These are phyloP conservation scores for Lophiostoma macrostomum DNA, from an alignment of 495 filamentous ascomycete species.

Conservation along the genomic window DNA sequence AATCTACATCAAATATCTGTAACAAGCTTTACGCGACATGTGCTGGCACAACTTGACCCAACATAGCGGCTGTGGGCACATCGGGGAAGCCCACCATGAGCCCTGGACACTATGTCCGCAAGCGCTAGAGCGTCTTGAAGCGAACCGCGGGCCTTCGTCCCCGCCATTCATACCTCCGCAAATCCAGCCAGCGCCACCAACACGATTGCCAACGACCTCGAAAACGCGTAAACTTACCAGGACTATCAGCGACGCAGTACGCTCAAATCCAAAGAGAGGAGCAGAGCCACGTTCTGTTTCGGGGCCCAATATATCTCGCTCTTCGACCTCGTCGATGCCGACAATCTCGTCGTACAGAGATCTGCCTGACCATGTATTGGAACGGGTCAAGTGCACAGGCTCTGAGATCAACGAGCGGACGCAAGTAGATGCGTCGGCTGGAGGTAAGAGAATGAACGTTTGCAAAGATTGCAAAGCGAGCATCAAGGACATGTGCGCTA, in stretches of 20 bases:
- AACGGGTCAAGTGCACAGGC: neutral
- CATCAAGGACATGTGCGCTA: conserved; percentile 13
- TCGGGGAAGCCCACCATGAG: neutral
- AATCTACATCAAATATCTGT: neutral
- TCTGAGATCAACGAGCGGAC: neutral
- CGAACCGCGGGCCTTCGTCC: neutral
- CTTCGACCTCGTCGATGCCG: no score
- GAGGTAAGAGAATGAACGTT: neutral
- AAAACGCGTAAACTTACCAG: no score
- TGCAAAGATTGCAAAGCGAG: conserved; percentile 5
- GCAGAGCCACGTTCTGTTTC: no score
- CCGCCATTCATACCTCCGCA: neutral
- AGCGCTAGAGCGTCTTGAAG: neutral
- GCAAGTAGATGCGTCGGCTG: neutral
- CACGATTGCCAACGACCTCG: neutral
- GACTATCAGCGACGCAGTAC: no score
- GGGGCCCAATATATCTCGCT: no score
- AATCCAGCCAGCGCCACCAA: neutral
- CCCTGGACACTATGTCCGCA: conserved; percentile 13
- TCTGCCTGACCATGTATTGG: conserved; percentile 5
- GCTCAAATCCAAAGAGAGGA: no score
- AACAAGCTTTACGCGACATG: neutral
- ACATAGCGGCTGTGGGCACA: conserved; percentile 22
- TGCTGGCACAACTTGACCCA: conserved; percentile 21
- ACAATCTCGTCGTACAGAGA: no score